A percentile compares a stretch with the other conserved stretches of the same genome.
Evolutionary conservation across 305 asterid species (phyloP).

Genomic region (Caryopteris hybrid): DNA sequence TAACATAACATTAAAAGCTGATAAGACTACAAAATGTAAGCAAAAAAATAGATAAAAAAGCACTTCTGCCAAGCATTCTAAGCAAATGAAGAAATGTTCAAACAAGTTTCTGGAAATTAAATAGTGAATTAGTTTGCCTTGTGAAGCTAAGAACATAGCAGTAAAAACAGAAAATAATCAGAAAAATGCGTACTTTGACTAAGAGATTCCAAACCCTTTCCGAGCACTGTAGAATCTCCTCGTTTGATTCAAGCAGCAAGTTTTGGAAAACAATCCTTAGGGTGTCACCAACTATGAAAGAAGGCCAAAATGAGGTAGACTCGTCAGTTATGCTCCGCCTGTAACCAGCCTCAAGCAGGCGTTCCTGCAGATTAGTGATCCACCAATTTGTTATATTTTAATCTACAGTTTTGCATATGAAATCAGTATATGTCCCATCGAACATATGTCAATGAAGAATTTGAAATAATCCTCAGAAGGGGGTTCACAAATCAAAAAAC

Average conservation of each 20-base stretch:
- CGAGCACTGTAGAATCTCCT: slow-evolving; percentile 78
- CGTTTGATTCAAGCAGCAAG: slow-evolving; percentile 92
- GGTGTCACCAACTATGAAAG: slow-evolving; percentile 92
- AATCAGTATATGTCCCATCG: slow-evolving; percentile 4
- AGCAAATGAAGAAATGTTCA: neutral
- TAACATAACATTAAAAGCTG: too few species aligned
- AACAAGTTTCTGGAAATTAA: neutral
- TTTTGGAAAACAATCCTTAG: slow-evolving; percentile 96
- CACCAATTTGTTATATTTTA: slow-evolving; percentile 18
- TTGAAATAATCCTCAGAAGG: neutral
- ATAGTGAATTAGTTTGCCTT: neutral
- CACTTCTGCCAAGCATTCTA: too few species aligned
- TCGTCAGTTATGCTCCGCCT: slow-evolving; percentile 63
- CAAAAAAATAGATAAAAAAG: too few species aligned
- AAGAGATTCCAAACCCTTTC: slow-evolving; percentile 96
- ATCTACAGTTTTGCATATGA: neutral
- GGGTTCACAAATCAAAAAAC: slow-evolving; percentile 1
- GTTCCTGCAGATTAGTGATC: slow-evolving; percentile 64
- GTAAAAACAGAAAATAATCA: neutral
- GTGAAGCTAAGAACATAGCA: neutral
- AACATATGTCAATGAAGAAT: neutral
- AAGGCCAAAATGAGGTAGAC: slow-evolving; percentile 87
- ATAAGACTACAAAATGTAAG: too few species aligned
- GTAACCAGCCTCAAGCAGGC: slow-evolving; percentile 91
- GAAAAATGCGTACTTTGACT: slow-evolving; percentile 53